phyloP scores from a whole-genome alignment of 1,139 yeast genomes.

The Taiozyma sp. region DNA sequence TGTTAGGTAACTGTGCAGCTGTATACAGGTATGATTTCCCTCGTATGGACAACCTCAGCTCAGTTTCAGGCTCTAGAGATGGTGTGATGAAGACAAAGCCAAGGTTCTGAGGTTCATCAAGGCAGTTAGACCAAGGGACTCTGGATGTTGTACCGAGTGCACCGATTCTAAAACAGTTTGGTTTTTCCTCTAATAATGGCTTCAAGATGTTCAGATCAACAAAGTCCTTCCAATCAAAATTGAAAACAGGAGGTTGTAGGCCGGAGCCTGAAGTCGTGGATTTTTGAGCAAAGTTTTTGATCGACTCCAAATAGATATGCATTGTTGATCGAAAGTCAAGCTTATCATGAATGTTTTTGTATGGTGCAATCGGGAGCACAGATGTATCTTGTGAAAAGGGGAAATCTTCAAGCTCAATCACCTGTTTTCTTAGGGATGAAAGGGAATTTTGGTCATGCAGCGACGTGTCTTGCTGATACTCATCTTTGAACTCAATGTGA shows the following conservation, averaged over 20 bases:
- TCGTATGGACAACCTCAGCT: slow-evolving; percentile 29
- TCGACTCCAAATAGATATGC: slow-evolving; percentile 27
- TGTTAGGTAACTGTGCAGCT: slow-evolving; percentile 31
- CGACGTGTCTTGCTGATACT: slow-evolving; percentile 14
- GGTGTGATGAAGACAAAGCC: slow-evolving; percentile 30
- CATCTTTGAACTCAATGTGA: slow-evolving; percentile 16
- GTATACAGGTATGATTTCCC: slow-evolving; percentile 31
- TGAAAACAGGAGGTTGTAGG: slow-evolving; percentile 27
- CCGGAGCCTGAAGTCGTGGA: slow-evolving; percentile 20
- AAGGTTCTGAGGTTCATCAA: slow-evolving; percentile 28
- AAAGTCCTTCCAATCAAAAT: slow-evolving; percentile 34
- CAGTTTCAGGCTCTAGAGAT: slow-evolving; percentile 29
- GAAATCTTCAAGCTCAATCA: slow-evolving; percentile 20
- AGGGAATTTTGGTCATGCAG: slow-evolving; percentile 15
- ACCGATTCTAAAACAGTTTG: slow-evolving; percentile 33
- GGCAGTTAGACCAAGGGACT: slow-evolving; percentile 33
- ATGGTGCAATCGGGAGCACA: slow-evolving; percentile 33
- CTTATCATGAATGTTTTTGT: slow-evolving; percentile 26
- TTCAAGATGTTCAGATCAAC: slow-evolving; percentile 29
- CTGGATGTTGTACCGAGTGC: slow-evolving; percentile 31
- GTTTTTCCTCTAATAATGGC: slow-evolving; percentile 30
- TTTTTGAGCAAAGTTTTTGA: slow-evolving; percentile 25
- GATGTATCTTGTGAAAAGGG: slow-evolving; percentile 26
- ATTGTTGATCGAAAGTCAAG: slow-evolving; percentile 28
- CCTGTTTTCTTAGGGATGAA: slow-evolving; percentile 14